Evolutionary conservation across 768 basidiomycete species (phyloP).

Genomic region (Russula virescens): DNA sequence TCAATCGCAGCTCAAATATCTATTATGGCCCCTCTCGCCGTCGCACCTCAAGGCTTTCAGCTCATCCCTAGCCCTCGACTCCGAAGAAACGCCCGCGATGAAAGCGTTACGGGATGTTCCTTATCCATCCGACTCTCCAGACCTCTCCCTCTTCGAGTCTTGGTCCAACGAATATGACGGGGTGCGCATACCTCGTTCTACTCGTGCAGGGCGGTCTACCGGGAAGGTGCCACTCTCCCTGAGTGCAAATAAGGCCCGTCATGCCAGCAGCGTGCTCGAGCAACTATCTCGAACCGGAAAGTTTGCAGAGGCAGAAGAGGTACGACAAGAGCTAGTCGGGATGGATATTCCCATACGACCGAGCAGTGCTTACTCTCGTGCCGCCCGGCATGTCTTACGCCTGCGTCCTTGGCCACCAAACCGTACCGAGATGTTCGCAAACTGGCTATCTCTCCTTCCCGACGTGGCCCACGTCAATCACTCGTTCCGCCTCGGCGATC

Average conservation of each 20-base stretch:
- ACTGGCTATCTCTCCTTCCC: conserved; percentile 44
- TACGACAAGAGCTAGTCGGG: conserved; percentile 38
- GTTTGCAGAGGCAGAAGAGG: conserved; percentile 32
- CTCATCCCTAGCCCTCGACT: conserved; percentile 20
- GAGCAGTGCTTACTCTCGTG: conserved; percentile 34
- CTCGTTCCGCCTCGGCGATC: conserved; percentile 25
- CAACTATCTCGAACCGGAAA: conserved; percentile 30
- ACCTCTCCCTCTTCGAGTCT: conserved; percentile 36
- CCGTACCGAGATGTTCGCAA: conserved; percentile 27
- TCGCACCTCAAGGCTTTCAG: conserved; percentile 24
- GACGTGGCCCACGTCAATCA: background rate
- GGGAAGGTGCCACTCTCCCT: background rate
- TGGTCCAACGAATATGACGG: conserved; percentile 32
- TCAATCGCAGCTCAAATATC: background rate
- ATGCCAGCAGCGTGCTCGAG: conserved; percentile 26
- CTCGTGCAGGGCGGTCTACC: background rate
- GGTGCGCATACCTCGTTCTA: background rate
- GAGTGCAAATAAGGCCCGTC: background rate
- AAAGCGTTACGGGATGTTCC: conserved; percentile 33
- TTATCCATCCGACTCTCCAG: conserved; percentile 32
- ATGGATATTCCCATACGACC: conserved; percentile 36
- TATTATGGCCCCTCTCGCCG: background rate
- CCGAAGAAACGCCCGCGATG: conserved; percentile 33
- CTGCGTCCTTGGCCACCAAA: conserved; percentile 21
- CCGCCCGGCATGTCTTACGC: conserved; percentile 34